Conservation (phyloP, 345 rosid species). For the Aquilaria yunnanensis region DNA sequence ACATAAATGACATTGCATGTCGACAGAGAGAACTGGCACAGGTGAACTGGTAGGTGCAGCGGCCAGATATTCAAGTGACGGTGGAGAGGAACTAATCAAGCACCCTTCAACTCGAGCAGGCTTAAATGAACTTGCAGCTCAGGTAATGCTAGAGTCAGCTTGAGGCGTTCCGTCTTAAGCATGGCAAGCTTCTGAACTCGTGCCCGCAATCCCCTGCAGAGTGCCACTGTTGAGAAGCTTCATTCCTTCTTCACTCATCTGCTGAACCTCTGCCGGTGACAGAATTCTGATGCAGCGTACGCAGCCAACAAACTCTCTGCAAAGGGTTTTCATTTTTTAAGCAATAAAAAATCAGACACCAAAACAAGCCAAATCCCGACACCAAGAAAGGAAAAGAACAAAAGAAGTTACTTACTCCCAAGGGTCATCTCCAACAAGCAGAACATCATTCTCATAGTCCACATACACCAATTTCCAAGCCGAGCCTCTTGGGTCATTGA, state of each 20-base stretch:
- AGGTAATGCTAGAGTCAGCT: neutral
- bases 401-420: slow-evolving; percentile 76
- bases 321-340: neutral
- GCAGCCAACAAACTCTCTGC: slow-evolving; percentile 91
- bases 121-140: neutral
- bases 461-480: slow-evolving; percentile 97
- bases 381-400: too few species aligned
- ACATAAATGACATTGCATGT: slow-evolving; percentile 1
- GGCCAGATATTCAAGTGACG: neutral
- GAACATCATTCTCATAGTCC: slow-evolving; percentile 92
- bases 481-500: slow-evolving; percentile 65
- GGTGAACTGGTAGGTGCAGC: neutral
- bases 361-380: neutral
- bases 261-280: slow-evolving; percentile 93
- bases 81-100: neutral
- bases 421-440: slow-evolving; percentile 97
- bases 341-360: neutral
- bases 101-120: neutral
- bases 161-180: slow-evolving; percentile 9
- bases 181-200: slow-evolving; percentile 22
- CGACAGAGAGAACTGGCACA: slow-evolving; percentile 8
- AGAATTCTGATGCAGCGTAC: slow-evolving; percentile 97
- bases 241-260: slow-evolving; percentile 99
- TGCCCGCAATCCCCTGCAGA: slow-evolving; percentile 34
- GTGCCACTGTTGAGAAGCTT: slow-evolving; percentile 78